Conservation (phyloP, 345 rosid genomes). For the Conringia planisiliqua region DNA sequence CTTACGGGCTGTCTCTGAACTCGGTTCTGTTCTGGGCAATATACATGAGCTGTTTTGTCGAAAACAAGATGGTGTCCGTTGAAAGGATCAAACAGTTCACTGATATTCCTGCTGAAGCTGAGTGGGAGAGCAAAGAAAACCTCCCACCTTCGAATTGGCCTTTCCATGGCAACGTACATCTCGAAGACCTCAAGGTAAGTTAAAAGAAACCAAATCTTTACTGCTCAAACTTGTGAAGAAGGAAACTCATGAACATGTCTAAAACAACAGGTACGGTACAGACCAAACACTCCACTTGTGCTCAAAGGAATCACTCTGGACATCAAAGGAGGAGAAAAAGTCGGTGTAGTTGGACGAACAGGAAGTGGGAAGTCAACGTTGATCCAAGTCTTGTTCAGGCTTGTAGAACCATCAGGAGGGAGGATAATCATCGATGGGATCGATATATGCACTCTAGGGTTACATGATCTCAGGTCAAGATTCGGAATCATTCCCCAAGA, state of each 20-base stretch:
- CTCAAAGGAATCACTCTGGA: constrained; percentile 75
- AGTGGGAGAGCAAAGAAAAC: constrained; percentile 61
- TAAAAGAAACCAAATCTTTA: background rate
- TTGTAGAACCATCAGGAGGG: constrained; percentile 88
- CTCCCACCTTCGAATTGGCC: constrained; percentile 83
- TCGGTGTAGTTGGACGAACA: constrained; percentile 91
- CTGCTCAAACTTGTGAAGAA: background rate
- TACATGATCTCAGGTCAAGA: constrained; percentile 90
- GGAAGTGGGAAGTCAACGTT: constrained; percentile 96
- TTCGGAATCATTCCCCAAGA: constrained; percentile 97
- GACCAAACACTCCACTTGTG: constrained; percentile 83
- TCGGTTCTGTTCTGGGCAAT: constrained; percentile 71
- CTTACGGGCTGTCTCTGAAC: constrained; percentile 89
- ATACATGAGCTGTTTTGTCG: constrained; percentile 83
- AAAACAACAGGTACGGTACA: constrained; percentile 68
- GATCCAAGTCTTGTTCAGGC: constrained; percentile 84
- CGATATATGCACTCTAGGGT: constrained; percentile 63
- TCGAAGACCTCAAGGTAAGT: constrained; percentile 76
- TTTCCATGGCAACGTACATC: constrained; percentile 57
- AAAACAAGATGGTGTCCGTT: constrained; percentile 87
- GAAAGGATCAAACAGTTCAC: constrained; percentile 94
- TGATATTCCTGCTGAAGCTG: constrained; percentile 70
- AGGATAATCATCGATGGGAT: constrained; percentile 79
- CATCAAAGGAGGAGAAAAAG: constrained; percentile 83
- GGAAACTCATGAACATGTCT: background rate